Percentiles rank a stretch among this genome's conserved stretches.
Evolutionary conservation across 2,329 filamentous ascomycete genomes (phyloP).

Genomic region (Pseudocercospora vitis): DNA sequence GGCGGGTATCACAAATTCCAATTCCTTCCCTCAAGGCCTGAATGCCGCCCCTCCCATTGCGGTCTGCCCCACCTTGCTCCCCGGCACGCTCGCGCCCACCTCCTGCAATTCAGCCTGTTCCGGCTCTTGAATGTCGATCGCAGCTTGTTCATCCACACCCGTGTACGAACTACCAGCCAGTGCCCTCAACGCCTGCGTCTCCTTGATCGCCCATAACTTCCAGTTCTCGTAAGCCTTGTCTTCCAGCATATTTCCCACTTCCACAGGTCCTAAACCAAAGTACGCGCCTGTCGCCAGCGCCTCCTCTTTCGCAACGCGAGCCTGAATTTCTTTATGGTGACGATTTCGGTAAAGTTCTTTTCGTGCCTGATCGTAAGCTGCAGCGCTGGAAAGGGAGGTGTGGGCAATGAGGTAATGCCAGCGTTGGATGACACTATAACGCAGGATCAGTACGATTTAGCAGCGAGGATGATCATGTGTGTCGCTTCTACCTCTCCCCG

Average conservation of each 20-base stretch:
- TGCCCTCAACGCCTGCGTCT: slow-evolving; percentile 53
- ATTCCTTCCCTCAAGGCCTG: slow-evolving; percentile 33
- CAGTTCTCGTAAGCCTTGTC: slow-evolving; percentile 77
- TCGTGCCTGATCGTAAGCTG: slow-evolving; percentile 83
- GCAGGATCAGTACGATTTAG: neutral
- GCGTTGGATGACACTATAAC: slow-evolving; percentile 79
- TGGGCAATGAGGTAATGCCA: slow-evolving; percentile 78
- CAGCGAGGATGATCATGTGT: neutral
- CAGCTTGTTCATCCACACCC: slow-evolving; percentile 37
- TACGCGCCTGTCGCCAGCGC: slow-evolving; percentile 81
- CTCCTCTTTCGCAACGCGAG: slow-evolving; percentile 82
- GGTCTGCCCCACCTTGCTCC: slow-evolving; percentile 36
- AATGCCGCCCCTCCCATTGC: slow-evolving; percentile 41
- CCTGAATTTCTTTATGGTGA: slow-evolving; percentile 77
- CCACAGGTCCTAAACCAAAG: slow-evolving; percentile 74
- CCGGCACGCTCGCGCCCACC: slow-evolving; percentile 36
- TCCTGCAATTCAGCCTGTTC: slow-evolving; percentile 42
- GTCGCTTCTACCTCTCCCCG: slow-evolving; percentile 50
- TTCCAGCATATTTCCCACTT: slow-evolving; percentile 80
- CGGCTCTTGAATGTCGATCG: slow-evolving; percentile 35
- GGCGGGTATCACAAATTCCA: slow-evolving; percentile 21
- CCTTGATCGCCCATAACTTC: slow-evolving; percentile 72
- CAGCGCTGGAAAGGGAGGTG: slow-evolving; percentile 42
- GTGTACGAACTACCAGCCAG: slow-evolving; percentile 48
- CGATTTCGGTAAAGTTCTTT: slow-evolving; percentile 87